Base-by-base conservation (phyloP, 805 yeast species). In the Jamesozyma gamospora region DNA sequence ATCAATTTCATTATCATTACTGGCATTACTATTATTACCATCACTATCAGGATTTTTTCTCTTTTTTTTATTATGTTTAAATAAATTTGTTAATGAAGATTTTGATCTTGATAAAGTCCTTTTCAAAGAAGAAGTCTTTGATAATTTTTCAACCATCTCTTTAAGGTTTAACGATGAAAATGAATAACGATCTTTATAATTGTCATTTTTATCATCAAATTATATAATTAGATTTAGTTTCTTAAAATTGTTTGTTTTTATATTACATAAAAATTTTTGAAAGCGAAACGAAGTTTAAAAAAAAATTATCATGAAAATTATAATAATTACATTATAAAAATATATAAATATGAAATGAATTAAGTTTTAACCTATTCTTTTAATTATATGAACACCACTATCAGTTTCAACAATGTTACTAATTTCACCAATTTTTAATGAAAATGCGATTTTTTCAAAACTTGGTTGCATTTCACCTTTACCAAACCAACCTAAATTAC, bases 391-490 rank as follows among this genome's bases (percentile, higher is more conserved):
- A 36, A 86, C 78, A 17, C 98, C 98, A 49, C 94, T 81, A 53
- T 81, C 94, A 14, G 88, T 76, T 63, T 87, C 96, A 13, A 92
- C 82, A 21, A 87, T 74, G 33, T 75, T 82, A 53, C 92, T 80
- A 34, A 82, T 60, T 56, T 88, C 92, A 16, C 95, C 95, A 16
- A 86, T 79, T 47, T 83, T 75, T 48, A 92, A 66, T 4, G 64
- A 78, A 58, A 82, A 90, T 1, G 95, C 79, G 2, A 92, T 94
- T 43, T 78, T 78, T 62, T 92, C 98, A 55, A 92, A 92, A 42
- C 81, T 65, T 28, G 95, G 95, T 62, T 92, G 97, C 98, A 92
- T 92, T 51, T 81, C 87, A 30, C 96, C 96, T 44, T 71, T 77
- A 18, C 82, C 85, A 56, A 92, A 92, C 55, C 65, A 77, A 0